These are phyloP conservation scores for Dioscorea dumetorum DNA, from an alignment of 106 monocot species.

Conservation along the genomic window DNA sequence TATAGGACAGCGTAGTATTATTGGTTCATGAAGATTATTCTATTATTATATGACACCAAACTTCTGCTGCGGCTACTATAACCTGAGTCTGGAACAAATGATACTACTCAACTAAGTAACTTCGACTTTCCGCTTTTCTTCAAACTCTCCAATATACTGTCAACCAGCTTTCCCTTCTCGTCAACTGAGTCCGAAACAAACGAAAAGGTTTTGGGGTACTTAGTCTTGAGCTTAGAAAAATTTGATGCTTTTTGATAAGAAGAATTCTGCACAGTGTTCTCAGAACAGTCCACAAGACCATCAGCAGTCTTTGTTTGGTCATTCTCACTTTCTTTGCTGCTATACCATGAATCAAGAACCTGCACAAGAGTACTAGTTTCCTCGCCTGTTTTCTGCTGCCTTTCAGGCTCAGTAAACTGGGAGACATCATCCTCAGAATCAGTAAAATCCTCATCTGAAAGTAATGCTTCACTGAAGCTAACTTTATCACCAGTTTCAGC, in stretches of 20 bases:
- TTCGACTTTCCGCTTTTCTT: constrained; percentile 33
- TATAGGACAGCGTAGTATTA: too few species aligned
- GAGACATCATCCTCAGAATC: constrained; percentile 38
- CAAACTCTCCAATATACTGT: constrained; percentile 39
- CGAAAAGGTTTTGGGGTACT: constrained; percentile 20
- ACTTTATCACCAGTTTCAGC: constrained; percentile 4
- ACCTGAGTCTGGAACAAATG: not conserved
- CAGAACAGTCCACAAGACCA: constrained; percentile 45
- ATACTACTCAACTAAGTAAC: constrained; percentile 13
- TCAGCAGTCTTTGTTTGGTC: constrained; percentile 18
- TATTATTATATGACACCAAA: too few species aligned
- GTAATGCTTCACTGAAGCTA: constrained; percentile 24
- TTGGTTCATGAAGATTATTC: too few species aligned
- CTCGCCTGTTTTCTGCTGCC: constrained; percentile 12
- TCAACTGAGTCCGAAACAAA: constrained; percentile 42
- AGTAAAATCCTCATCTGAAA: constrained; percentile 60
- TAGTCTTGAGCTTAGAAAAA: constrained; percentile 7
- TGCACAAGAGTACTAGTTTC: constrained; percentile 43
- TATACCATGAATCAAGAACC: constrained; percentile 62
- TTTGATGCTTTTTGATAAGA: not conserved
- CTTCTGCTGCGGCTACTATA: too few species aligned
- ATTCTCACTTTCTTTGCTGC: constrained; percentile 28
- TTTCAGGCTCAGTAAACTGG: not conserved
- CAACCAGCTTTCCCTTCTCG: constrained; percentile 39
- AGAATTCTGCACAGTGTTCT: not conserved